phyloP scores from a whole-genome alignment of 2,329 filamentous ascomycete species.

The Exophiala oligosperma region DNA sequence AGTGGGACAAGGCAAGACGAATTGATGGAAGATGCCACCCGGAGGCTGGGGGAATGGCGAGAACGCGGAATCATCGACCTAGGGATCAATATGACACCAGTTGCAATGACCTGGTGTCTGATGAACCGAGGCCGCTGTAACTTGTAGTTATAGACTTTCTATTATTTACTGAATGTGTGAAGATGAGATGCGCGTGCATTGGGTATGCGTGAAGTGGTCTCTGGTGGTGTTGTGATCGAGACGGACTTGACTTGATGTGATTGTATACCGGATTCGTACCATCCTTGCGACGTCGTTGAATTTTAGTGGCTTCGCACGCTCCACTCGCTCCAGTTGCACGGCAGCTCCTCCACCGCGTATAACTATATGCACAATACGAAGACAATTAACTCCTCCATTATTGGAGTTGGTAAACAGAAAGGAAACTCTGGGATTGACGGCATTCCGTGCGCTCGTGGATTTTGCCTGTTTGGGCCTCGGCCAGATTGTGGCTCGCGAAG shows the following conservation, averaged over 20 bases:
- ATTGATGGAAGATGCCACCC: constrained; percentile 58
- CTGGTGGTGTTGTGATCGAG: no score
- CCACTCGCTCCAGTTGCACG: no score
- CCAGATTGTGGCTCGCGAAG: no score
- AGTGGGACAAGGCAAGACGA: constrained; percentile 51
- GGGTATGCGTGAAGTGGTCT: background rate
- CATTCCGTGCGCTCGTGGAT: background rate
- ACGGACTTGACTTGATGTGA: no score
- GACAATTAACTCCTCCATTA: background rate
- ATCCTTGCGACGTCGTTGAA: no score
- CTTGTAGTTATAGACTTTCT: background rate
- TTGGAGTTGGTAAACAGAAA: background rate
- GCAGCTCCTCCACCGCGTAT: no score
- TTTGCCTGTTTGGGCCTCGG: background rate
- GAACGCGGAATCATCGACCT: constrained; percentile 67
- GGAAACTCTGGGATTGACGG: background rate
- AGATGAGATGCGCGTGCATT: no score
- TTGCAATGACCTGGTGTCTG: constrained; percentile 73
- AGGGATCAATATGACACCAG: constrained; percentile 64
- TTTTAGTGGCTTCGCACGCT: no score
- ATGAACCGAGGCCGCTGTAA: constrained; percentile 44
- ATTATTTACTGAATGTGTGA: no score
- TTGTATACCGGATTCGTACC: background rate
- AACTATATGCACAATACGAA: no score
- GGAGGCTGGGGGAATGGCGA: constrained; percentile 71